phyloP scores from a whole-genome alignment of 2,329 filamentous ascomycete genomes.

The Colletotrichum melonis region DNA sequence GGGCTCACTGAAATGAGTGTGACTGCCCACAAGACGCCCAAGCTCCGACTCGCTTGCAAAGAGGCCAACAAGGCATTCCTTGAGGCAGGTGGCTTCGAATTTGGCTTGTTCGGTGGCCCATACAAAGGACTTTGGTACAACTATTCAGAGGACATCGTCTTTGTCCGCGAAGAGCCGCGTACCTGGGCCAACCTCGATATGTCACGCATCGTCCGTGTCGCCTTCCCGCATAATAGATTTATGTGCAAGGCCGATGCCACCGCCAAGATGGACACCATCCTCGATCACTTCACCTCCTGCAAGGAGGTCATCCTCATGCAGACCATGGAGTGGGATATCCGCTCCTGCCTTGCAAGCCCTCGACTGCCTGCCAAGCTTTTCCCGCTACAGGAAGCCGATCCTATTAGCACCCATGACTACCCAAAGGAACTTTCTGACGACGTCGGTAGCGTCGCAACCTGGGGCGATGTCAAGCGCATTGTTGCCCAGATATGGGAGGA shows the following conservation, averaged over 20 bases:
- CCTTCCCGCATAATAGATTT: slow-evolving; percentile 26
- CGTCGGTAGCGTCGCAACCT: slow-evolving; percentile 19
- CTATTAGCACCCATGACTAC: slow-evolving; percentile 28
- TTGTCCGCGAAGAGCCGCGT: slow-evolving; percentile 9
- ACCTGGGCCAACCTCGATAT: slow-evolving; percentile 31
- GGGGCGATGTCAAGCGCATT: slow-evolving; percentile 28
- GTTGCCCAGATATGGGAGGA: slow-evolving; percentile 24
- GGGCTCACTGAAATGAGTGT: slow-evolving; percentile 26
- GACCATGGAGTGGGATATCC: slow-evolving; percentile 24
- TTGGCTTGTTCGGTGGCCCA: slow-evolving; percentile 29
- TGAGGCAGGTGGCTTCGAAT: slow-evolving; percentile 32
- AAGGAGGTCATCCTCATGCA: slow-evolving; percentile 31
- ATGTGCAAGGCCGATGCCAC: slow-evolving; percentile 16
- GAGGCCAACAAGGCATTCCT: slow-evolving; percentile 30
- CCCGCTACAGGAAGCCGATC: slow-evolving; percentile 15
- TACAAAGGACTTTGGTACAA: slow-evolving; percentile 36
- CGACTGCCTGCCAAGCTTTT: slow-evolving; percentile 18
- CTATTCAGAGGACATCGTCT: slow-evolving; percentile 32
- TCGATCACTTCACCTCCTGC: slow-evolving; percentile 26
- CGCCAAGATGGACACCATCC: slow-evolving; percentile 17
- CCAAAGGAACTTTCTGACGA: slow-evolving; percentile 17
- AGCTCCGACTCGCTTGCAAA: slow-evolving; percentile 31
- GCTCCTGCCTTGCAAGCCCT: slow-evolving; percentile 16
- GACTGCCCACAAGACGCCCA: slow-evolving; percentile 29
- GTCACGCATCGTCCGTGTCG: slow-evolving; percentile 28